Evolutionary conservation across 164 flowering plant species (phyloP).

Genomic region (Dillenia turbinata): DNA sequence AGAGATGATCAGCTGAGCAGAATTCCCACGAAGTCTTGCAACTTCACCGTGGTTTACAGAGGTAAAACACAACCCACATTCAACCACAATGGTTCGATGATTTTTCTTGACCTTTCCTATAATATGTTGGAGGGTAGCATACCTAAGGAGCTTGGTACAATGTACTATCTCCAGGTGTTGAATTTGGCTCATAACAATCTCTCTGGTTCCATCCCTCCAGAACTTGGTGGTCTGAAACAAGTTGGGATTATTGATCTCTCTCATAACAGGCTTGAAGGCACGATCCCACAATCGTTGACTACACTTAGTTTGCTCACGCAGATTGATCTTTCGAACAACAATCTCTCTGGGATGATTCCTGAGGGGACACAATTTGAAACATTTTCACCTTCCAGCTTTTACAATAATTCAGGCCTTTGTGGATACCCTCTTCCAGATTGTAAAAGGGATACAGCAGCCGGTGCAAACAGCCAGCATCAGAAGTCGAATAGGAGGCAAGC

Average conservation of each 20-base stretch:
- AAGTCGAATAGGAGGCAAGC: conserved; percentile 56
- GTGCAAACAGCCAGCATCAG: conserved; percentile 26
- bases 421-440: conserved; percentile 76
- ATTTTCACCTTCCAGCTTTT: conserved; percentile 45
- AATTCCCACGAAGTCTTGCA: conserved; percentile 69
- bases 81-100: conserved; percentile 81
- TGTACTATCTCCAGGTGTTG: conserved; percentile 60
- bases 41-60: conserved; percentile 58
- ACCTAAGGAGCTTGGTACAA: conserved; percentile 75
- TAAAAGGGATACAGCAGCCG: conserved; percentile 17
- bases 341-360: conserved; percentile 72
- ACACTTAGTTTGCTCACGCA: conserved; percentile 55
- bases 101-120: conserved; percentile 81
- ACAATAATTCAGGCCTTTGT: conserved; percentile 80
- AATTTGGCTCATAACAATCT: conserved; percentile 85
- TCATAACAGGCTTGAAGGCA: conserved; percentile 57
- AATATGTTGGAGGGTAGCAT: conserved; percentile 65
- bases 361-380: conserved; percentile 67
- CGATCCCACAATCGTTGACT: conserved; percentile 59
- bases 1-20: conserved; percentile 47
- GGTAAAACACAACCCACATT: conserved; percentile 69
- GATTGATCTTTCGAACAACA: conserved; percentile 72
- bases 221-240: conserved; percentile 51
- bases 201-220: conserved; percentile 68
- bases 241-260: conserved; percentile 81